Evolutionary conservation across 345 rosid genomes (phyloP), one percentile per base, ranked within the genome.

Genomic region (Heritiera fomes): DNA sequence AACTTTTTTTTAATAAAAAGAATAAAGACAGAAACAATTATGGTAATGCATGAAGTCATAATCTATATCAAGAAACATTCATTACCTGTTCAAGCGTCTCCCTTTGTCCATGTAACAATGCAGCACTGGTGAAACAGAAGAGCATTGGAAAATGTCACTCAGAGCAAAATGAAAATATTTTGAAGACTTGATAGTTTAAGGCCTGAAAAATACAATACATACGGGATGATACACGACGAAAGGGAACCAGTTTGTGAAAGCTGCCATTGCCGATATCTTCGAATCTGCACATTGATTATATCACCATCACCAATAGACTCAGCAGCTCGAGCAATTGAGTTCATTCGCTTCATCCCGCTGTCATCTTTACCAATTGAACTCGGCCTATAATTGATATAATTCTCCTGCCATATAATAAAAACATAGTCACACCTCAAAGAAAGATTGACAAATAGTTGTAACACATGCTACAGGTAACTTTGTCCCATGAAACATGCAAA

Each of bases 241-340:
- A 96, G 89, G 66, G 89, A 89, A 85, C 90, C 73, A 73, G 95
- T 75, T 76, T 88, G 97, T 77, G 95, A 92, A 63, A 94, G 98
- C 80, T 96, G 97, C 99, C 99, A 96, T 79, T 90, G 99, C 62
- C 91, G 88, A 86, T 94, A 83, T 91, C 97, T 92, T 75, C 99
- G 90, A 82, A 96, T 92, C 85, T 94, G 98, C 73, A 94, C 98
- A 82, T 92, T 96, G 82, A 91, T 81, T 81, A 94, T 90, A 87
- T 96, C 99, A 67, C 97, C 98, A 83, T 94, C 89, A 0, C 91
- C 89, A 60, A 96, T 94, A 79, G 98, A 94, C 65, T 96, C 99
- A 79, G 99, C 97, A 86, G 99, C 92, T 66, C 86, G 95, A 65
- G 98, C 93, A 85, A 96, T 82, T 74, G 83, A 81, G 45, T 84